Evolutionary conservation across 805 yeast species (phyloP).

Genomic region (Candida vaughaniae): DNA sequence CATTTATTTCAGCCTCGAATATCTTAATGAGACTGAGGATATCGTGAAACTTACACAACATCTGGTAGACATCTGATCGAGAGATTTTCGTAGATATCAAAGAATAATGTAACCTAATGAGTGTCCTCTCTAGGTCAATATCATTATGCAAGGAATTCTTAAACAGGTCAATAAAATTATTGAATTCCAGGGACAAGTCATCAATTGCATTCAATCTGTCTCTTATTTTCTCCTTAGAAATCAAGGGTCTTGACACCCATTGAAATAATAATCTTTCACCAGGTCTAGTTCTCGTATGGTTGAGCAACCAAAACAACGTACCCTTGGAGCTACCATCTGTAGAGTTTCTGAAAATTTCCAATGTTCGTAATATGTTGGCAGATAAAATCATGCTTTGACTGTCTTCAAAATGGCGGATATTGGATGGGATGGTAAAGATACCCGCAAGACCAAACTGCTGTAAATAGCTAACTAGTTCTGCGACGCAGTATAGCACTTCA

Average conservation of each 20-base stretch:
- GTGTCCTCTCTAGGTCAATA: slow-evolving; percentile 33
- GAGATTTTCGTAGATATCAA: slow-evolving; percentile 29
- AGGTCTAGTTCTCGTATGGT: slow-evolving; percentile 75
- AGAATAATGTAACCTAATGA: slow-evolving; percentile 40
- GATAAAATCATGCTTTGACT: slow-evolving; percentile 56
- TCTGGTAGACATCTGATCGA: slow-evolving; percentile 29
- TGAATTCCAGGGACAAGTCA: slow-evolving; percentile 26
- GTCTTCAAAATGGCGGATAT: slow-evolving; percentile 52
- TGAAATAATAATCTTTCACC: slow-evolving; percentile 65
- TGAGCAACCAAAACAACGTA: slow-evolving; percentile 73
- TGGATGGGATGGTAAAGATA: slow-evolving; percentile 52
- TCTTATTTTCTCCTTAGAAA: slow-evolving; percentile 51
- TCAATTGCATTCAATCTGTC: slow-evolving; percentile 60
- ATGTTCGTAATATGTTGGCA: slow-evolving; percentile 61
- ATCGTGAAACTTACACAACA: slow-evolving; percentile 31
- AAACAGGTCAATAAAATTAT: slow-evolving; percentile 34
- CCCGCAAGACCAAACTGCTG: slow-evolving; percentile 60
- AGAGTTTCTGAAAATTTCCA: slow-evolving; percentile 72
- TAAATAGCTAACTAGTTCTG: slow-evolving; percentile 53
- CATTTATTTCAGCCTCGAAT: slow-evolving; percentile 33
- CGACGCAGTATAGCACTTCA: slow-evolving; percentile 35
- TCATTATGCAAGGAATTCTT: slow-evolving; percentile 21
- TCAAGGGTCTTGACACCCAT: slow-evolving; percentile 79
- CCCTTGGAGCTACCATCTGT: slow-evolving; percentile 61
- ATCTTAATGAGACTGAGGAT: slow-evolving; percentile 23